Evolutionary conservation across 768 basidiomycete species (phyloP), one percentile per base, ranked within the genome.

Genomic region (Macrolepiota fuliginosa): DNA sequence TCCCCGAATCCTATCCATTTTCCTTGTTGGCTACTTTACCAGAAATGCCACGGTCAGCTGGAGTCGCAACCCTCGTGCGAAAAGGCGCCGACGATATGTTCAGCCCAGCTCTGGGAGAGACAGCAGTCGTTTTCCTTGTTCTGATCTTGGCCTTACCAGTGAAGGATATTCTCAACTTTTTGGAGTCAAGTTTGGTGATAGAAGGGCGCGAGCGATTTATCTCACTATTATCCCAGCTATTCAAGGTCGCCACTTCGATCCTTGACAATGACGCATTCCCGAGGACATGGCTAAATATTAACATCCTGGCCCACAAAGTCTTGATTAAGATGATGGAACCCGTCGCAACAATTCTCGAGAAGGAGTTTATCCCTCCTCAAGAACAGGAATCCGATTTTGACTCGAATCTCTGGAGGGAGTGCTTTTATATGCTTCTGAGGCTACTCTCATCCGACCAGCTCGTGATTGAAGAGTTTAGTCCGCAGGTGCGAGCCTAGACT

Each of bases 1-100:
- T 98, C 75, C 96, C 96, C 0, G 91, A 94, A 65, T 90, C 95
- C 0, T 95, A 98, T 71, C 96, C 96, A 0, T 95, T 97, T 73
- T 88, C 93, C 5, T 80, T 98, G 19, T 68, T 93, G 25, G 80
- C 90, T 0, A 80, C 86, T 35, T 73, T 88, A 24, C 90, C 92
- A 2, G 86, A 85, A 59, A 68, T 77, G 29, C 77, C 78, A 40
- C 76, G 78, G 17, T 61, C 60, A 7, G 53, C 60, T 15, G 79
- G 75, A 54, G 74, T 77, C 17, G 75, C 76, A 58, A 68, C 73
- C n/a, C 73, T 75, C 25, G 73, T 71, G 57, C 69, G 75, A 51
- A 74, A 73, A 58, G 83, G 87, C 56, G 77, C 77, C 27, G 81
- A 84, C 46, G 68, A 76, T 4, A 67, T 82, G 12, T 90, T 93